These are phyloP conservation scores for Penicillium sp. DNA, from an alignment of 2,329 filamentous ascomycete genomes.

Conservation along the genomic window DNA sequence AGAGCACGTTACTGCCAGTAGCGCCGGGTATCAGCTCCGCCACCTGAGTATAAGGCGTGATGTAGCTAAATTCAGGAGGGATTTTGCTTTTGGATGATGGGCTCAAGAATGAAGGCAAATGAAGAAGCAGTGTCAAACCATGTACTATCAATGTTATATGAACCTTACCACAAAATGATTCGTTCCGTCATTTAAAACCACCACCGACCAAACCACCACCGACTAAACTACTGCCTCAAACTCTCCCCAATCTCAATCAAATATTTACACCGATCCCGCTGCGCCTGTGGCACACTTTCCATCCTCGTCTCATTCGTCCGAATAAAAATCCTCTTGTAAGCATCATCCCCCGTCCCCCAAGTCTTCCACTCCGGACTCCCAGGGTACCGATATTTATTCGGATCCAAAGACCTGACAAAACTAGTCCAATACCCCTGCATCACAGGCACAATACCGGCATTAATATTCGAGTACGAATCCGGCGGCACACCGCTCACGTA, in stretches of 20 bases:
- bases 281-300: conserved; percentile 50
- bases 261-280: conserved; percentile 56
- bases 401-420: conserved; percentile 71
- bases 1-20: background rate
- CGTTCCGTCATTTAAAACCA: background rate
- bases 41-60: conserved; percentile 15
- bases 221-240: conserved; percentile 52
- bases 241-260: conserved; percentile 56
- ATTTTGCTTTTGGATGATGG: too few relatives aligned
- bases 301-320: conserved; percentile 54
- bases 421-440: conserved; percentile 76
- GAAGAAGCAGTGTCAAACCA: background rate
- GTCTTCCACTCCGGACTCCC: conserved; percentile 60
- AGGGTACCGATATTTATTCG: conserved; percentile 61
- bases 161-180: background rate
- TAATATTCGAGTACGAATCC: conserved; percentile 62
- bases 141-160: background rate
- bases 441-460: conserved; percentile 63
- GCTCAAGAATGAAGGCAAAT: background rate
- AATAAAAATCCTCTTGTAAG: conserved; percentile 50
- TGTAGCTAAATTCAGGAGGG: accelerated
- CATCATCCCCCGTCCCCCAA: conserved; percentile 43
- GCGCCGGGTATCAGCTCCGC: conserved; percentile 3
- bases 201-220: background rate
- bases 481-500: conserved; percentile 60